Conservation (phyloP, 352 stramenopile species). For the Phytopythium vexans region DNA sequence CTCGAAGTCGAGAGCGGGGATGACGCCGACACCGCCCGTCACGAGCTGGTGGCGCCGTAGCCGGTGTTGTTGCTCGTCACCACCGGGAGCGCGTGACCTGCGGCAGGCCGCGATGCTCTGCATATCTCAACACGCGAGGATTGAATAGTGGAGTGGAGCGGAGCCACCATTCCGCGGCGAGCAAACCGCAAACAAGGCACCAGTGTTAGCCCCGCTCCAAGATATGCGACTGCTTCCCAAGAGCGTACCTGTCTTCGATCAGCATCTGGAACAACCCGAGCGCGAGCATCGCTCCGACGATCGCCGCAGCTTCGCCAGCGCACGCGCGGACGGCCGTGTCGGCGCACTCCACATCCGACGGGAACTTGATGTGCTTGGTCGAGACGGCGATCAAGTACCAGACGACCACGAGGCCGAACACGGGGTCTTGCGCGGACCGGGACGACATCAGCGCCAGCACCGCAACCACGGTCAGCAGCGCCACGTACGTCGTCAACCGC, state of each 20-base stretch:
- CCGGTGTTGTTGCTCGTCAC: constrained; percentile 2
- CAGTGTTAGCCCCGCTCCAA: no score
- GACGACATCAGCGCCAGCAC: constrained; percentile 59
- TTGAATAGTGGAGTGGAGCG: no score
- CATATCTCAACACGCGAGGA: no score
- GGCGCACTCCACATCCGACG: constrained; percentile 32
- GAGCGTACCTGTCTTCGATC: constrained; percentile 55
- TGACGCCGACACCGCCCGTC: background rate
- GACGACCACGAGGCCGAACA: constrained; percentile 56
- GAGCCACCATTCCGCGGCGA: no score
- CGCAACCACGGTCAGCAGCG: constrained; percentile 53
- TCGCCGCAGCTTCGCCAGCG: constrained; percentile 49
- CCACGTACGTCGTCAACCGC: constrained; percentile 56
- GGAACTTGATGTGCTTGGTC: constrained; percentile 47
- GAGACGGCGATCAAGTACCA: constrained; percentile 74
- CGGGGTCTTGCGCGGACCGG: constrained; percentile 56
- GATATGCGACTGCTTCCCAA: no score
- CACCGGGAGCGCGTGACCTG: constrained; percentile 1
- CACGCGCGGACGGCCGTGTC: constrained; percentile 63
- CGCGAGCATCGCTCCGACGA: constrained; percentile 51
- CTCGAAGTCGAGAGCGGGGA: no score
- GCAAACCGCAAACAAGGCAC: no score
- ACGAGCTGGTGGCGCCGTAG: constrained; percentile 8
- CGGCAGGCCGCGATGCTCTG: constrained; percentile 1
- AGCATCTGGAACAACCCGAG: constrained; percentile 50